These are phyloP conservation scores for Saccharomyces paradoxus DNA, from an alignment of 805 yeast genomes.

Conservation along the genomic window DNA sequence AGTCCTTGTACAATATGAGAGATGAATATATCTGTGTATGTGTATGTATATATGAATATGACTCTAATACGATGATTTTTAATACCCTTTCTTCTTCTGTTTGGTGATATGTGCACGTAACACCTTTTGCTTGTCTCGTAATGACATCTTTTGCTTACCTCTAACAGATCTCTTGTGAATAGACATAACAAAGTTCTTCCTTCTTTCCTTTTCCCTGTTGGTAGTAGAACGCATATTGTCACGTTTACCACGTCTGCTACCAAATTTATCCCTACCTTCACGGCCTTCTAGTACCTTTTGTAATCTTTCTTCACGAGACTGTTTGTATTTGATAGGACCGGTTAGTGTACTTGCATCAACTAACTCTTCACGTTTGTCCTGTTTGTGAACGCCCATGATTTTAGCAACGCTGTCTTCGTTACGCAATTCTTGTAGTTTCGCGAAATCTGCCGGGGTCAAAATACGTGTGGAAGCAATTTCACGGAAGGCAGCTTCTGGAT, in stretches of 20 bases:
- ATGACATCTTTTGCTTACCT: constrained; percentile 84
- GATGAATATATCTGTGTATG: background rate
- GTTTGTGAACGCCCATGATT: constrained; percentile 46
- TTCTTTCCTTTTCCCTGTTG: constrained; percentile 89
- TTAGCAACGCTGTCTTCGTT: constrained; percentile 80
- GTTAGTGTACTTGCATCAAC: constrained; percentile 73
- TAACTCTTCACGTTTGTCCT: constrained; percentile 60
- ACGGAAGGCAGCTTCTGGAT: constrained; percentile 37
- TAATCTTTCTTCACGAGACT: constrained; percentile 81
- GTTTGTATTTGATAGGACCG: constrained; percentile 72
- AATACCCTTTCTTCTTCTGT: constrained; percentile 82
- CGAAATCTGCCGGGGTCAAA: constrained; percentile 96
- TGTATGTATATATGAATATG: background rate
- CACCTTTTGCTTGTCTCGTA: constrained; percentile 83
- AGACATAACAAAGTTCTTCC: constrained; percentile 99
- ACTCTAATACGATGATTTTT: constrained; percentile 4
- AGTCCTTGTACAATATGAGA: background rate
- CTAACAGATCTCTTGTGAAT: constrained; percentile 90
- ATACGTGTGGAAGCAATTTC: constrained; percentile 66
- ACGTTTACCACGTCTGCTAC: constrained; percentile 77
- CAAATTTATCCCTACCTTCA: constrained; percentile 85
- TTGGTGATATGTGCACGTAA: constrained; percentile 78
- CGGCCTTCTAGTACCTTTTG: constrained; percentile 84
- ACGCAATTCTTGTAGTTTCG: constrained; percentile 82
- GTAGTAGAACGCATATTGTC: constrained; percentile 81